Evolutionary conservation across 1,139 yeast species (phyloP).

Genomic region (Arxiozyma slooffiae): DNA sequence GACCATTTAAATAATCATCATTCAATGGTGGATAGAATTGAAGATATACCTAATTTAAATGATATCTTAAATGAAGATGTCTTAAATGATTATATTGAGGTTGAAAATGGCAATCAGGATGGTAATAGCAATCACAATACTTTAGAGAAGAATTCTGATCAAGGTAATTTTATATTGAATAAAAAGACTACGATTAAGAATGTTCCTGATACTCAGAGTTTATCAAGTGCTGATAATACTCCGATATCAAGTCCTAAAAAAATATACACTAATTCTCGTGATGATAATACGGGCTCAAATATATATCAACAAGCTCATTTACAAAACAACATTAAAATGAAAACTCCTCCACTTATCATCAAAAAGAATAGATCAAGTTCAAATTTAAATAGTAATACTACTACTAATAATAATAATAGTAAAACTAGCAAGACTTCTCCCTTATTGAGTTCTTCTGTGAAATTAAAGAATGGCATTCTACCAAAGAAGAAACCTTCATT

Average conservation of each 20-base stretch:
- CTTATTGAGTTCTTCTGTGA: conserved; percentile 4
- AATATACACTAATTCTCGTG: too few relatives aligned
- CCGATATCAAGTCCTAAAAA: conserved; percentile 22
- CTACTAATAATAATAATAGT: too few relatives aligned
- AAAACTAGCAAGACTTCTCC: not conserved
- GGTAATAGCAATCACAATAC: too few relatives aligned
- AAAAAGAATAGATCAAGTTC: conserved; percentile 3
- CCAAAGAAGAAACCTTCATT: conserved; percentile 24
- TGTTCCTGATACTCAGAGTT: conserved; percentile 27
- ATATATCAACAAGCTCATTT: not conserved
- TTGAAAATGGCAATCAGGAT: not conserved
- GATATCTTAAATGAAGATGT: conserved; percentile 16
- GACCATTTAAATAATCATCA: not conserved
- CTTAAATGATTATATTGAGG: conserved; percentile 10
- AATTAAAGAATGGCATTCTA: conserved; percentile 16
- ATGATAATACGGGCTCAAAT: too few relatives aligned
- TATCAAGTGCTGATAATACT: conserved; percentile 22
- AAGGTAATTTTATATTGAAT: conserved; percentile 1
- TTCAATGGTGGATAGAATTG: conserved; percentile 20
- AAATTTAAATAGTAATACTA: too few relatives aligned
- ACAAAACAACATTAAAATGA: not conserved
- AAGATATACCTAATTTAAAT: conserved; percentile 16
- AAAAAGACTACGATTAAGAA: conserved; percentile 19
- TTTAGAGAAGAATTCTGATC: not conserved
- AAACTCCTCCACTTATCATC: not conserved